These are phyloP conservation scores for Lecanicillium sp. DNA, from an alignment of 2,329 filamentous ascomycete species.

Conservation along the genomic window DNA sequence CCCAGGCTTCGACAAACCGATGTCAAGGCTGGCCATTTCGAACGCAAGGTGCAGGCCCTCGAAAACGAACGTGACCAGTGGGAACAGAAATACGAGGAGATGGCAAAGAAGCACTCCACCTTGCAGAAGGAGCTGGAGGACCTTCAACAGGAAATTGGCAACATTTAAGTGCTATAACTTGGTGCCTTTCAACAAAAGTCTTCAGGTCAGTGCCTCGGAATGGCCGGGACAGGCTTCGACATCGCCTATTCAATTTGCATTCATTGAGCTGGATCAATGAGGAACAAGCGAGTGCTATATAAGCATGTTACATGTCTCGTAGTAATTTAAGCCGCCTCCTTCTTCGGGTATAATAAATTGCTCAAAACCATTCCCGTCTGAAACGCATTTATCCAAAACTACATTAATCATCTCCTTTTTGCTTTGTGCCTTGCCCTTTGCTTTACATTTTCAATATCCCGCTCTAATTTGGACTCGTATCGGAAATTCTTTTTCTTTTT, in stretches of 20 bases:
- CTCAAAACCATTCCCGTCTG: too few species aligned
- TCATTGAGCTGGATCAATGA: too few species aligned
- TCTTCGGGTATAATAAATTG: conserved; percentile 8
- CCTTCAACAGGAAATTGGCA: conserved; percentile 85
- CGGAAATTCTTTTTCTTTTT: conserved; percentile 88
- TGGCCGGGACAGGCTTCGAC: neutral
- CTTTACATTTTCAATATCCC: conserved; percentile 66
- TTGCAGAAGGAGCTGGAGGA: conserved; percentile 88
- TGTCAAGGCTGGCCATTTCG: conserved; percentile 97
- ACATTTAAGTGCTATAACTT: conserved; percentile 58
- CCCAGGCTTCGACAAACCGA: conserved; percentile 93
- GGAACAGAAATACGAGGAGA: conserved; percentile 98
- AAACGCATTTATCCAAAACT: too few species aligned
- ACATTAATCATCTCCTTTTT: conserved; percentile 11
- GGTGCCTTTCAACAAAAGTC: neutral
- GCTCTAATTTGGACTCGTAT: conserved; percentile 83
- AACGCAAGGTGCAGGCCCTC: conserved; percentile 97
- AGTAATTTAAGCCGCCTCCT: conserved; percentile 7
- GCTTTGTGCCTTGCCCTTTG: conserved; percentile 56
- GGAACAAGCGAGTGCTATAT: neutral
- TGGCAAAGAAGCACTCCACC: conserved; percentile 77
- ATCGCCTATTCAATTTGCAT: too few species aligned
- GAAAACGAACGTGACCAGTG: conserved; percentile 87
- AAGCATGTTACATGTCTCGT: conserved; percentile 8
- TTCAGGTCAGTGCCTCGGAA: neutral